These are phyloP conservation scores for Parathielavia hyrcaniae DNA, from an alignment of 495 filamentous ascomycete genomes.

Conservation along the genomic window DNA sequence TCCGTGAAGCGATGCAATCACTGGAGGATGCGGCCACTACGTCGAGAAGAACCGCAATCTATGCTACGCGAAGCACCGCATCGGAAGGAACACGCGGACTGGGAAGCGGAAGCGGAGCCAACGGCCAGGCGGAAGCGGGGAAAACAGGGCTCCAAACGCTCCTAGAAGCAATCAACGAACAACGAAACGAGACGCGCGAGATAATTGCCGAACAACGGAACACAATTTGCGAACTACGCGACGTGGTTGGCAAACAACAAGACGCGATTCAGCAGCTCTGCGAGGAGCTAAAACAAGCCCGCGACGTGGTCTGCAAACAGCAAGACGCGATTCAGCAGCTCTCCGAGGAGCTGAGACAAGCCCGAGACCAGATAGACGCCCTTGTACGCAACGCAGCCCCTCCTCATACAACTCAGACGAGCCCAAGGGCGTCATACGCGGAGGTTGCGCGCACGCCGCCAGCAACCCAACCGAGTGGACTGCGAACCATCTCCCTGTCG, in stretches of 20 bases:
- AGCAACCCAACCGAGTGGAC: constrained; percentile 4
- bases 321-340: too few relatives aligned
- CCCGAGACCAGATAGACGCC: constrained; percentile 9
- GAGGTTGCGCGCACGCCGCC: constrained; percentile 8
- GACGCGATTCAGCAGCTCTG: too few relatives aligned
- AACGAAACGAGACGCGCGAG: too few relatives aligned
- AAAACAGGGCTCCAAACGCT: not conserved
- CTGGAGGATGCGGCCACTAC: too few relatives aligned
- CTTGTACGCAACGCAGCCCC: constrained; percentile 5
- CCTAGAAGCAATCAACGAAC: not conserved
- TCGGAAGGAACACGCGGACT: not conserved
- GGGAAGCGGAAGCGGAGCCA: not conserved
- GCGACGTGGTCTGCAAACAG: too few relatives aligned
- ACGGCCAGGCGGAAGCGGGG: not conserved
- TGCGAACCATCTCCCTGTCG: constrained; percentile 3
- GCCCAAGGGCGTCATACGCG: constrained; percentile 10
- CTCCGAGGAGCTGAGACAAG: constrained; percentile 13
- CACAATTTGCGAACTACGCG: too few relatives aligned
- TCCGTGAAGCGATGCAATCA: too few relatives aligned
- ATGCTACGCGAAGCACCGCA: not conserved
- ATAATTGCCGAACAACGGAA: too few relatives aligned
- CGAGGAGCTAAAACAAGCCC: too few relatives aligned
- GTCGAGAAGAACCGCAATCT: not conserved
- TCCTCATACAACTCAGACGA: not conserved
- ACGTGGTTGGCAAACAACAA: too few relatives aligned